These are phyloP conservation scores for Furcasterigmium sp. DNA, from an alignment of 2,329 filamentous ascomycete genomes.

Conservation along the genomic window DNA sequence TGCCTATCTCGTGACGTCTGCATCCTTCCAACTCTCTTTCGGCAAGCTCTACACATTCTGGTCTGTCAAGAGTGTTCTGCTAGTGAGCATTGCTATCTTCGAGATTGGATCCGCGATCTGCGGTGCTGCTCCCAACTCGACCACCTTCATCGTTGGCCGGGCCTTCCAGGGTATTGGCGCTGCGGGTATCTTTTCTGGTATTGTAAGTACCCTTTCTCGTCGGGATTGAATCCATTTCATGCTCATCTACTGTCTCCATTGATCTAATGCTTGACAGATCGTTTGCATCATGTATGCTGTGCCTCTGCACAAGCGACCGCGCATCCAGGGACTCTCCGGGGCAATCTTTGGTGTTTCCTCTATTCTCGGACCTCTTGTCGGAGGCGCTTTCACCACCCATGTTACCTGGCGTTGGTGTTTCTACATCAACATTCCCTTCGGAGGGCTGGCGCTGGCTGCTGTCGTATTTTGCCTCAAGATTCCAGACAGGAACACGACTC, in stretches of 20 bases:
- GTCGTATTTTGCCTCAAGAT: slow-evolving; percentile 20
- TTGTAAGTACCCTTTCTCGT: too few relatives aligned
- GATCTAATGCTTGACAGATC: not conserved
- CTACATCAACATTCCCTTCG: slow-evolving; percentile 34
- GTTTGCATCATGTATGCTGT: slow-evolving; percentile 28
- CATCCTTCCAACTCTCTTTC: slow-evolving; percentile 33
- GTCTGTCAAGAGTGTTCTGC: slow-evolving; percentile 34
- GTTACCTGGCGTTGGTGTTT: slow-evolving; percentile 35
- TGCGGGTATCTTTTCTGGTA: slow-evolving; percentile 41
- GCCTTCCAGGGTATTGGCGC: slow-evolving; percentile 32
- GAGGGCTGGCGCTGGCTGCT: slow-evolving; percentile 24
- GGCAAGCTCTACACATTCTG: slow-evolving; percentile 40
- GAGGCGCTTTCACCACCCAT: slow-evolving; percentile 26
- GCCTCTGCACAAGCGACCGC: slow-evolving; percentile 23
- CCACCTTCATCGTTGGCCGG: slow-evolving; percentile 27
- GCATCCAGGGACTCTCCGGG: slow-evolving; percentile 30
- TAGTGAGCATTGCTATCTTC: slow-evolving; percentile 31
- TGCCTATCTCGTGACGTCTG: slow-evolving; percentile 34
- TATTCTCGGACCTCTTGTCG: slow-evolving; percentile 26
- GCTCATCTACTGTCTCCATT: not conserved
- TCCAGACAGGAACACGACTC: slow-evolving; percentile 2
- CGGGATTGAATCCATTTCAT: not conserved
- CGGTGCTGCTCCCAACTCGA: slow-evolving; percentile 23
- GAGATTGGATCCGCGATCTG: slow-evolving; percentile 38
- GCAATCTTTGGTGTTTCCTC: slow-evolving; percentile 41